Conservation (phyloP, 2,329 filamentous ascomycete genomes). For the Setomelanomma holmii region DNA sequence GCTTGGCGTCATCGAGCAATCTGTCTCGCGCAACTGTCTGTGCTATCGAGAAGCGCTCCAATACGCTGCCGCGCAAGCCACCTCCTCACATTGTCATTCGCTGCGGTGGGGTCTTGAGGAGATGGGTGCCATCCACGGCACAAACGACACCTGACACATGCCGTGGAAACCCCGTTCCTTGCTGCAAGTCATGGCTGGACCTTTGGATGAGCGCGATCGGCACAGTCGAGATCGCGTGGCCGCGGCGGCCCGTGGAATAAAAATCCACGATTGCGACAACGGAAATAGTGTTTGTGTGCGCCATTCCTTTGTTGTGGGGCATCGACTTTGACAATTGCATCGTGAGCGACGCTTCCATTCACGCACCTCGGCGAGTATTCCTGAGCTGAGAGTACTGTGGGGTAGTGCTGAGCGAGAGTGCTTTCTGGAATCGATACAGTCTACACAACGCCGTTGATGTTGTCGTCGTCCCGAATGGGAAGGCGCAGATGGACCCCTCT, state of each 20-base stretch:
- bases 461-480: constrained; percentile 22
- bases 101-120: constrained; percentile 25
- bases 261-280: constrained; percentile 6
- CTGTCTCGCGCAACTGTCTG: constrained; percentile 28
- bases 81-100: constrained; percentile 25
- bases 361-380: constrained; percentile 2
- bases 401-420: constrained; percentile 8
- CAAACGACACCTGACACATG: constrained; percentile 24
- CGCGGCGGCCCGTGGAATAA: constrained; percentile 10
- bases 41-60: constrained; percentile 28
- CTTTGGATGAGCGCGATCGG: constrained; percentile 15
- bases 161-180: constrained; percentile 25
- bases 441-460: too few relatives aligned
- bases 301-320: not conserved
- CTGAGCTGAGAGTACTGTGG: constrained; percentile 6
- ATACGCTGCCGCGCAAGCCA: constrained; percentile 25
- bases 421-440: constrained; percentile 1
- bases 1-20: constrained; percentile 41
- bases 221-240: constrained; percentile 26
- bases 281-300: constrained; percentile 1
- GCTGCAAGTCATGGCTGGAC: constrained; percentile 36
- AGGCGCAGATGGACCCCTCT: constrained; percentile 25
- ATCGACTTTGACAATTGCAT: constrained; percentile 1
- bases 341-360: not conserved
- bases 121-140: constrained; percentile 15